Conservation (phyloP, 768 basidiomycete genomes). For the Mycena indigotica region DNA sequence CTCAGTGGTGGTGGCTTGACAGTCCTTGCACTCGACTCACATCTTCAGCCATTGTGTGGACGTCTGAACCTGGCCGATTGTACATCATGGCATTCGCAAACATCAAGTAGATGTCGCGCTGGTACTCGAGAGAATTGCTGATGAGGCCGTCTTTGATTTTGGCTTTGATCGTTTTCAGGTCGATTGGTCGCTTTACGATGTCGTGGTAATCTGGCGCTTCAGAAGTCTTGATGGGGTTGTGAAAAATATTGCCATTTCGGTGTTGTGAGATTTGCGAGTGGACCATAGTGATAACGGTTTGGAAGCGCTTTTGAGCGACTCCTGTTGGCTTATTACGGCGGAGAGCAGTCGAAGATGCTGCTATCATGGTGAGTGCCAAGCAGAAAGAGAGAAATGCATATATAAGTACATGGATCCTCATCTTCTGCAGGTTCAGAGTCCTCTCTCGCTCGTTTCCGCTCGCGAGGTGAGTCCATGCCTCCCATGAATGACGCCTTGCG, state of each 20-base stretch:
- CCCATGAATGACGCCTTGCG: slow-evolving; percentile 64
- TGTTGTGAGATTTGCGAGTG: slow-evolving; percentile 83
- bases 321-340: slow-evolving; percentile 38
- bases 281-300: slow-evolving; percentile 78
- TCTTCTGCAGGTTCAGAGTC: slow-evolving; percentile 70
- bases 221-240: slow-evolving; percentile 82
- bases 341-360: slow-evolving; percentile 22
- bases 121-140: slow-evolving; percentile 80
- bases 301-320: slow-evolving; percentile 70
- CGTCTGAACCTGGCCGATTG: slow-evolving; percentile 82
- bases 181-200: slow-evolving; percentile 93
- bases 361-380: slow-evolving; percentile 3
- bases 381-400: background rate
- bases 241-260: slow-evolving; percentile 87
- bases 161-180: slow-evolving; percentile 90
- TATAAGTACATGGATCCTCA: slow-evolving; percentile 55
- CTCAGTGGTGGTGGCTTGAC: background rate
- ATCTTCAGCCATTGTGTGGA: slow-evolving; percentile 90
- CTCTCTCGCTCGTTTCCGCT: slow-evolving; percentile 63
- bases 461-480: slow-evolving; percentile 47
- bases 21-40: slow-evolving; percentile 52
- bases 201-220: slow-evolving; percentile 93
- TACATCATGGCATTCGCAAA: slow-evolving; percentile 99
- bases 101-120: slow-evolving; percentile 89
- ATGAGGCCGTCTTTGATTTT: slow-evolving; percentile 84